Evolutionary conservation across 768 basidiomycete genomes (phyloP), one percentile per base, ranked within the genome.

Genomic region (Tephrocybe sp.): DNA sequence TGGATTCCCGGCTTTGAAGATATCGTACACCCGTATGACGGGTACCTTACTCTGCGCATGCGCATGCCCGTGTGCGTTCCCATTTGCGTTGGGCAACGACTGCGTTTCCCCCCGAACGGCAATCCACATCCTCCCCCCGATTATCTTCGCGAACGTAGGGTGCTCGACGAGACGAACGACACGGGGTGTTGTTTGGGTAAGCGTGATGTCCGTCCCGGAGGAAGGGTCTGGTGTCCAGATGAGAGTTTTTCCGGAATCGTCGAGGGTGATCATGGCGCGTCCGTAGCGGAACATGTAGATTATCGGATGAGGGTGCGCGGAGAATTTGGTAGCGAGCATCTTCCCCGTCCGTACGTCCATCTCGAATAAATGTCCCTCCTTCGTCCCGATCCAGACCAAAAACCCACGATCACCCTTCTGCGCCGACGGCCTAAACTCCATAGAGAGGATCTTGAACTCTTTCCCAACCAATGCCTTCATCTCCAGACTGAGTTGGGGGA

Each of bases 311-410:
- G 80, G 59, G 60, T 95, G 94, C 0, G 79, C 80, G 11, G 74
- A 71, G 27, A 75, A 71, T 53, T 84, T 88, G 25, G 75, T 69
- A 11, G 79, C 82, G 1, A 73, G 72, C 16, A 92, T 64, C 4
- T 57, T 56, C 0, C 84, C 86, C 2, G 75, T 81, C 45, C 76
- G 67, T 31, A 88, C 71, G 61, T 97, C 91, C 47, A 95, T 55
- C 71, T 97, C 94, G 56, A 86, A 75, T 22, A 99, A 51, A 64
- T 88, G 83, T 0, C 95, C 95, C 21, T 95, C 92, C 69, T 89
- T 93, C 24, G 91, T 91, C 3, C 94, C 95, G 10, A 86, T 69
- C 94, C 94, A 97, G 2, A 93, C 58, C 47, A 80, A 75, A 23
- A 72, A 72, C 2, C 88, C 90, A 15, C 77, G 71, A 45, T 85